Evolutionary conservation across 1,284 basidiomycete genomes (phyloP).

Genomic region (Cystobasidium slooffiae): DNA sequence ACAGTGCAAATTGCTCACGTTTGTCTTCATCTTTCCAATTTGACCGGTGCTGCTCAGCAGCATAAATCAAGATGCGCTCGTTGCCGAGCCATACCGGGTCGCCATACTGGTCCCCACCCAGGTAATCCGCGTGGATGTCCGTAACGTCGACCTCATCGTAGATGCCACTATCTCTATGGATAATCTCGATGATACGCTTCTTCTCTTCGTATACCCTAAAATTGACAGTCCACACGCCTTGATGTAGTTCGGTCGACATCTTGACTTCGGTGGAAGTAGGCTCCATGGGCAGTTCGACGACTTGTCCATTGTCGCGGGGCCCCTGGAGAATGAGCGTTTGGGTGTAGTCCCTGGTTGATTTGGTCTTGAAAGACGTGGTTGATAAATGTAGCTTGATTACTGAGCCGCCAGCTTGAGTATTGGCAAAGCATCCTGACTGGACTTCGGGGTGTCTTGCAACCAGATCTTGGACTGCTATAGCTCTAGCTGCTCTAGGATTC

Average conservation of each 20-base stretch:
- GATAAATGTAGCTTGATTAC: no score
- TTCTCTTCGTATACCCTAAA: constrained; percentile 54
- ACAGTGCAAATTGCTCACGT: background rate
- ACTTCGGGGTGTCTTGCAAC: no score
- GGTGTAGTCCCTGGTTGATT: no score
- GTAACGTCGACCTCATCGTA: constrained; percentile 63
- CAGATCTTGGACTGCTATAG: no score
- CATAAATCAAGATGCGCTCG: constrained; percentile 43
- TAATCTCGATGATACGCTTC: constrained; percentile 68
- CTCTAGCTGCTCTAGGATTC: no score
- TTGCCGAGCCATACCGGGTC: constrained; percentile 34
- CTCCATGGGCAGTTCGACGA: no score
- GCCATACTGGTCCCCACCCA: constrained; percentile 60
- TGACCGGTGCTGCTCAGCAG: constrained; percentile 45
- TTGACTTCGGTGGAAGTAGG: background rate
- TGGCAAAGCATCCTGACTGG: no score
- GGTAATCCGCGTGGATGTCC: constrained; percentile 66
- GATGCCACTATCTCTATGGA: constrained; percentile 60
- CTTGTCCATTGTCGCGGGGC: no score
- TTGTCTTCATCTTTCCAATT: constrained; percentile 15
- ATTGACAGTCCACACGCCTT: background rate
- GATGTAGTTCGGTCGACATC: background rate
- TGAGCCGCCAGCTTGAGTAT: no score
- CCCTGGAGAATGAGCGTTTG: no score
- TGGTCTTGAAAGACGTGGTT: no score